Base-by-base conservation (phyloP, 2,329 filamentous ascomycete species). In the Periconia digitata region DNA sequence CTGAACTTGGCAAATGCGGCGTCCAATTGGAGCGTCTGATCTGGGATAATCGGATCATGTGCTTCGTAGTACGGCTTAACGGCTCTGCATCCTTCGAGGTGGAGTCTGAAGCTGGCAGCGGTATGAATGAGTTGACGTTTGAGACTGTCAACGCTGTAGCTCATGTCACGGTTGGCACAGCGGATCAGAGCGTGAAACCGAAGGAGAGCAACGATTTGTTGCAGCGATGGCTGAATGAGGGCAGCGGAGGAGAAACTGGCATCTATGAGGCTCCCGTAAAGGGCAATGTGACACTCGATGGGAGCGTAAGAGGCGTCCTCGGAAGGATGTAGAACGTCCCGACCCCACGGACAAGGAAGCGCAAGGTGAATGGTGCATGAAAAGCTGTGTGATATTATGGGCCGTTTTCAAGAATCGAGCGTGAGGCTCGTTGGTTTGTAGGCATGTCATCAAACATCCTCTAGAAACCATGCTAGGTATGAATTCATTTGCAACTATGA, bases 181-280 rank as follows among this genome's bases (percentile, higher is more conserved):
- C 85, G 8, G 81, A 85, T 56, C 72, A 78, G 40, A 71, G 78
- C 7, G 83, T 97, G 62, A 97, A 96, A 75, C 92, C 94, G 0
- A 92, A 89, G 72, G 92, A 99, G 76, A 95, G 92, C 74, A 99
- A 99, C 66, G 85, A 90, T 50, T 60, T 99, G 64, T 71, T 99
- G 49, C 79, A 79, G 54, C 77, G 78, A 50, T 97, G 92, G 92
- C 66, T 94, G 52, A 78, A 86, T 53, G 70, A 74, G 42, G 84
- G 84, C 0, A 77, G 70, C 63, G 79, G 64, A 2, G 73, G 69
- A 6, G 66, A 72, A n/a, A 79, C 70, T 4, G 81, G 80, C 0
- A 82, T 85, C 46, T 72, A 71, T 35, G 83, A 85, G 60, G 60
- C 76, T 16, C 74, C 76, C 50, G 73, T 85, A 8, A 75, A 75